Evolutionary conservation across 768 basidiomycete genomes (phyloP).

Genomic region (Amyloporia xantha): DNA sequence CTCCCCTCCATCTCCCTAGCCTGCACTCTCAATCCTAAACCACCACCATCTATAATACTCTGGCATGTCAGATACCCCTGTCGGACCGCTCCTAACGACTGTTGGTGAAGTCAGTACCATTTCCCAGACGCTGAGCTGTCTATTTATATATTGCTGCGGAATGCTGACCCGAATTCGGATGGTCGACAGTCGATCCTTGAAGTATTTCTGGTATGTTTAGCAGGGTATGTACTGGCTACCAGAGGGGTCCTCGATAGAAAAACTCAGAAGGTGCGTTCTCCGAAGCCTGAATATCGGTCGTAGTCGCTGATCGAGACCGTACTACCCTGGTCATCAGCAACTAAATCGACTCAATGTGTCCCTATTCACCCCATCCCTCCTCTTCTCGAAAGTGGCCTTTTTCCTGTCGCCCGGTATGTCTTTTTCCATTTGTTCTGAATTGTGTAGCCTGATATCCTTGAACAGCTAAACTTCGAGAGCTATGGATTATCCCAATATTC

Average conservation of each 20-base stretch:
- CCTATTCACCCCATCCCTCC: conserved; percentile 80
- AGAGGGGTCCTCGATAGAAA: conserved; percentile 81
- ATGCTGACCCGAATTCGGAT: neutral
- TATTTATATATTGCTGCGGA: neutral
- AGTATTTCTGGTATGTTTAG: conserved; percentile 80
- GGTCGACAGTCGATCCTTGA: conserved; percentile 73
- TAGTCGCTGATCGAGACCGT: too few species aligned
- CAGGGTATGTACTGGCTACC: conserved; percentile 75
- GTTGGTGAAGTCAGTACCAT: conserved; percentile 57
- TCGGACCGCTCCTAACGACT: conserved; percentile 43
- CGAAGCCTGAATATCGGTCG: too few species aligned
- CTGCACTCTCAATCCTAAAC: neutral
- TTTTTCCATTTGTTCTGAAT: conserved; percentile 2
- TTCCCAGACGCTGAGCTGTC: too few species aligned
- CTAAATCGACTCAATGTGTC: conserved; percentile 80
- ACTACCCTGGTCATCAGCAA: conserved; percentile 41
- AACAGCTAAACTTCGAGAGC: conserved; percentile 65
- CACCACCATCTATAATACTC: neutral
- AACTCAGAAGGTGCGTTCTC: conserved; percentile 67
- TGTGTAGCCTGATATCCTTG: neutral
- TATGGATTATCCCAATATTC: conserved; percentile 84
- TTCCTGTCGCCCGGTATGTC: conserved; percentile 60
- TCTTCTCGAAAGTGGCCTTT: conserved; percentile 95
- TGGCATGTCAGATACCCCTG: conserved; percentile 21
- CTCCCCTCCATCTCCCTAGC: neutral